These are phyloP conservation scores for Pseudogymnoascus sp. DNA, from an alignment of 2,329 filamentous ascomycete genomes.

Conservation along the genomic window DNA sequence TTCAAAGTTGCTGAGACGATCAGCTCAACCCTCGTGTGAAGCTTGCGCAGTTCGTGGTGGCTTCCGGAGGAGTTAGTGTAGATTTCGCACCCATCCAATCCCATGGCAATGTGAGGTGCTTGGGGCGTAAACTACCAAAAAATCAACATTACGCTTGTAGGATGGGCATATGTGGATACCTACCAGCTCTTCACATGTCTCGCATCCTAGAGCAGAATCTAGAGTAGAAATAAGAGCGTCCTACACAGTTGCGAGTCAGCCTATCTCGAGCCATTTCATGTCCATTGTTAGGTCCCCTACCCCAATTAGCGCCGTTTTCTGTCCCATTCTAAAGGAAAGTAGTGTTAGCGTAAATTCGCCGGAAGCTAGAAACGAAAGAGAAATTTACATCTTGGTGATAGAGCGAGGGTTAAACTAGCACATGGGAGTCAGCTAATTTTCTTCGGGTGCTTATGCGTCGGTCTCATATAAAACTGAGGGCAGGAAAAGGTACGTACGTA, in stretches of 20 bases:
- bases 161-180: not conserved
- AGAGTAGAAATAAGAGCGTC: conserved; percentile 36
- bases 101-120: conserved; percentile 43
- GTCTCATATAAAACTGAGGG: not conserved
- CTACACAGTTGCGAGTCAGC: not conserved
- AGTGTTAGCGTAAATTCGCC: not conserved
- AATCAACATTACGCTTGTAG: not conserved
- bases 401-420: conserved; percentile 51
- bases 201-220: conserved; percentile 54
- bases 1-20: conserved; percentile 57
- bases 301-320: conserved; percentile 45
- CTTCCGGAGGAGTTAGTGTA: conserved; percentile 61
- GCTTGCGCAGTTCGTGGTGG: conserved; percentile 60
- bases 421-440: conserved; percentile 11
- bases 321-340: conserved; percentile 26
- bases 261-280: not conserved
- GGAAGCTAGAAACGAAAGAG: too few relatives aligned
- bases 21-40: conserved; percentile 53
- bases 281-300: not conserved
- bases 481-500: not conserved
- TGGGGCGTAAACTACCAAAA: conserved; percentile 42
- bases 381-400: conserved; percentile 42
- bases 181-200: conserved; percentile 58
- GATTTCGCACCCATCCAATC: conserved; percentile 63
- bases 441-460: not conserved